Evolutionary conservation across 345 rosid genomes (phyloP), one percentile per base, ranked within the genome.

Genomic region (Salix purpurea): DNA sequence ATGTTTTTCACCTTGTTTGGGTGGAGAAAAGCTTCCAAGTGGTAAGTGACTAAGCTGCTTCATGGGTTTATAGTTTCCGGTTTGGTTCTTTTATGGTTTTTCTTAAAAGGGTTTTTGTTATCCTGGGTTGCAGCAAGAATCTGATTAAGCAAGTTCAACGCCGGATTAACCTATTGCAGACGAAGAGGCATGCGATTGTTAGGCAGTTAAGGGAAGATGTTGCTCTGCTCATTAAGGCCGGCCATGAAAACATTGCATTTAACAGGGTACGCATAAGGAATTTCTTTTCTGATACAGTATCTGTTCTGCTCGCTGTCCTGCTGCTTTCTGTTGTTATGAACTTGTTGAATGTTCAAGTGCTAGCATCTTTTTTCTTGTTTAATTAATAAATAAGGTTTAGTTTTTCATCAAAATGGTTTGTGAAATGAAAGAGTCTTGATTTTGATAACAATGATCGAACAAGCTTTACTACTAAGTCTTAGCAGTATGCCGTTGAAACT

Each of bases 11-110:
- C 86, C 85, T 81, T 90, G 58, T 90, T 93, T 66, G 86, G 88
- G 32, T 91, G 99, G 99, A 62, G 89, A 54, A 91, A 86, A 75
- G 97, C 97, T 89, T 90, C 97, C 6, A 91, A 86, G 77, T 93
- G 97, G 97, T 91, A 75, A 34, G 67, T 12, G 28, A 32, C 28
- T 2, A 44, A 19, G 44, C 0, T 34, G 6, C 14, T 15, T 24
- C 2, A 24, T 36, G 34, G 30, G 50, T 44, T 74, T 48, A 62
- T 24, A 56, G 52, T 18, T 61, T 54, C 34, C 4, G 8, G 18
- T 26, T 48, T 42, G 26, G 39, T 50, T 74, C 39, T 2, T 24
- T 60, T 44, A 12, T 70, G 60, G 12, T 12, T 52, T 39, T 36
- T 66, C 7, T 78, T 75, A 18, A 14, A n/a, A 11, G 24, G 26